Evolutionary conservation across 495 filamentous ascomycete species (phyloP).

Genomic region (Hyphodiscus hymeniophilus): DNA sequence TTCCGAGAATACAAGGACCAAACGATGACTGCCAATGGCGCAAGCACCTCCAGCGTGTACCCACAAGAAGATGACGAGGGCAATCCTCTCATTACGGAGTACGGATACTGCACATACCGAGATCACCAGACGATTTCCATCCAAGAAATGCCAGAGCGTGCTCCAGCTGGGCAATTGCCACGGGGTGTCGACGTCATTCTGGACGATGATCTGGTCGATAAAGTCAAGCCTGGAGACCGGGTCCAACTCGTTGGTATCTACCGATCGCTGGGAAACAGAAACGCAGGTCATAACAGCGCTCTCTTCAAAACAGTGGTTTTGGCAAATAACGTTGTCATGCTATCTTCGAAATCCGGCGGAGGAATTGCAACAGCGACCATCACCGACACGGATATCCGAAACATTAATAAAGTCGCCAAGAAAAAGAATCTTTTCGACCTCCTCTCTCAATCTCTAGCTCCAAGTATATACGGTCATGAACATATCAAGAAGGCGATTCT

Average conservation of each 20-base stretch:
- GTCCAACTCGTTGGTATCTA: conserved; percentile 95
- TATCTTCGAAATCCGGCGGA: conserved; percentile 93
- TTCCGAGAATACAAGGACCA: conserved; percentile 87
- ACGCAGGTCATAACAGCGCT: conserved; percentile 75
- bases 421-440: conserved; percentile 91
- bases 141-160: conserved; percentile 98
- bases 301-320: conserved; percentile 89
- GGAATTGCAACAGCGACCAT: conserved; percentile 88
- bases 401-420: conserved; percentile 97
- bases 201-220: conserved; percentile 94
- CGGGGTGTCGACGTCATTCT: conserved; percentile 96
- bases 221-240: conserved; percentile 89
- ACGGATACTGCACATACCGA: conserved; percentile 89
- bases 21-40: conserved; percentile 87
- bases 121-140: conserved; percentile 98
- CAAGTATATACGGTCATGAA: conserved; percentile 94
- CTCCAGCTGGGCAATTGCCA: conserved; percentile 91
- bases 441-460: conserved; percentile 92
- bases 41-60: conserved; percentile 82
- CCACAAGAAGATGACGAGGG: conserved; percentile 87
- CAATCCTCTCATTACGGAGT: conserved; percentile 80
- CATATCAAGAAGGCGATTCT: conserved; percentile 98
- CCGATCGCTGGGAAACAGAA: conserved; percentile 87
- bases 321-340: conserved; percentile 89
- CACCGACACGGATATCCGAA: conserved; percentile 96